Evolutionary conservation across 208 protist genomes (phyloP).

Genomic region (Naegleria lovaniensis): DNA sequence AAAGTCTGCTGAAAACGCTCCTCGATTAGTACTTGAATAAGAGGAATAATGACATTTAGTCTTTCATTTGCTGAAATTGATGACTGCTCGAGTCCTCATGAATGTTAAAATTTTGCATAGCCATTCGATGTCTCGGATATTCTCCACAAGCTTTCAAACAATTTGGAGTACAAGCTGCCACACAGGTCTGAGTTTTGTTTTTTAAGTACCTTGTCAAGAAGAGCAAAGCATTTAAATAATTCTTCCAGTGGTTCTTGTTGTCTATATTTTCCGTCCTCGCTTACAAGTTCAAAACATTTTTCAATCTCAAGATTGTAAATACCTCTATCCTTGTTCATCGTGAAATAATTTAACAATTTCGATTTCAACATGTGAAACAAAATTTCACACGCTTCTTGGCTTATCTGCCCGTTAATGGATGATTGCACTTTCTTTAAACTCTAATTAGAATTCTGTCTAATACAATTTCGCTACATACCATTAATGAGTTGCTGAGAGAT

Average conservation of each 20-base stretch:
- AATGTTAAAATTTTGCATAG: background rate
- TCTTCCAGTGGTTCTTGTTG: background rate
- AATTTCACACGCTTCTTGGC: background rate
- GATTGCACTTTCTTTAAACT: background rate
- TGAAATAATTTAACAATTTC: background rate
- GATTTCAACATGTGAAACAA: background rate
- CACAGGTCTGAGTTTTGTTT: background rate
- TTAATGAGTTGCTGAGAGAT: background rate
- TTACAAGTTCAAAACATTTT: background rate
- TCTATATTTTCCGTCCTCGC: background rate
- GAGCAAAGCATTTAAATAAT: background rate
- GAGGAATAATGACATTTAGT: background rate
- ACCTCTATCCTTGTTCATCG: background rate
- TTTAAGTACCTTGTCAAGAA: background rate
- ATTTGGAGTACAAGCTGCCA: background rate
- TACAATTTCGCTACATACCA: background rate
- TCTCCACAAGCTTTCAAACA: background rate
- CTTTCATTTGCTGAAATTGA: background rate
- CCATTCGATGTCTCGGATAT: background rate
- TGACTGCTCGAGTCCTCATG: background rate
- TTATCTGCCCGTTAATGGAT: background rate
- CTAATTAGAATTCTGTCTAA: too few species aligned
- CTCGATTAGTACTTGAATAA: background rate
- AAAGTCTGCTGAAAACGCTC: background rate
- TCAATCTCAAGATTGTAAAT: background rate